Evolutionary conservation across 2,329 filamentous ascomycete genomes (phyloP), one percentile per base, ranked within the genome.

Genomic region (Macroventuria anomochaeta): DNA sequence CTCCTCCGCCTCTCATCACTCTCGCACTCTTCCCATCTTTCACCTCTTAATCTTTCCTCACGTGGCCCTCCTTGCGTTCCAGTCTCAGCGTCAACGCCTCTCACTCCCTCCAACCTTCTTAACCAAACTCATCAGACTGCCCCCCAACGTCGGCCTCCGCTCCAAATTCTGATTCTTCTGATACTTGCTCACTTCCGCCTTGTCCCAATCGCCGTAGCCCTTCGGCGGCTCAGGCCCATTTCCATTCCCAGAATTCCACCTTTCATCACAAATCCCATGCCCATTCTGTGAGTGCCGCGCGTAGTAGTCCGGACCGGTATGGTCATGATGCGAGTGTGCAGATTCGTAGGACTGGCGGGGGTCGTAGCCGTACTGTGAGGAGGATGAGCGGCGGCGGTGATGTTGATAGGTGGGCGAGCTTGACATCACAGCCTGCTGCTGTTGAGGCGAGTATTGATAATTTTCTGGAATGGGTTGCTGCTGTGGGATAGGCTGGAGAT

Each of bases 141-240:
- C 68, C 1, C 69, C 69, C 8, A 71, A 41, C 34, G 69, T 70
- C 4, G 69, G 69, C 43, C 69, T 44, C 4, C 55, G 54, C 53
- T 70, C 65, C 15, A 65, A 15, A 28, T 58, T 56, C 43, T 51
- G 52, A 21, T 64, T 56, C 48, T 44, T 56, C 5, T 65, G 44
- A 12, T 65, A 67, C 43, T 49, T 52, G 7, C 37, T 33, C 13
- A 61, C 48, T 33, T 57, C 64, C 7, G 60, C 44, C 15, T 54
- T 42, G 32, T 64, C 62, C 47, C 61, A 41, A 26, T 40, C 40
- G 1, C 55, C 60, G 4, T 59, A 55, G 12, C 33, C 48, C 23
- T 38, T 46, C 2, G 39, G 48, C 18, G 48, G 31, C 15, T n/a
- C 36, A 17, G 25, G 37, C 10, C 28, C 26, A 12, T 39, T 43